Percentiles rank a stretch among this genome's conserved stretches.
Evolutionary conservation across 1,284 basidiomycete species (phyloP).

Genomic region (Inonotus obliquus): DNA sequence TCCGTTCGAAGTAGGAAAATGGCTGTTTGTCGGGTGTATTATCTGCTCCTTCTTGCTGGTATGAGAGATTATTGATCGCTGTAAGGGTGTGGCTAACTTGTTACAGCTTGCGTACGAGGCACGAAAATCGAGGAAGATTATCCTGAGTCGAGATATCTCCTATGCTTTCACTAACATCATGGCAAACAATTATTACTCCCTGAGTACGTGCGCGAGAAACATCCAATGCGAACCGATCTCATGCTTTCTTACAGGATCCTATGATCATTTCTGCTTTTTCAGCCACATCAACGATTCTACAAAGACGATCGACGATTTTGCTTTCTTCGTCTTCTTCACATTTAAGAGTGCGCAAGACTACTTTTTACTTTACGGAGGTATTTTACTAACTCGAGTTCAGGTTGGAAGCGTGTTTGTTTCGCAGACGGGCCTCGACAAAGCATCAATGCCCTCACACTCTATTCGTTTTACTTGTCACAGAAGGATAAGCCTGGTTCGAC

Average conservation of each 20-base stretch:
- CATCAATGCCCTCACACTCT: slow-evolving; percentile 93
- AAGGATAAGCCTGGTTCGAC: slow-evolving; percentile 58
- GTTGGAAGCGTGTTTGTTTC: slow-evolving; percentile 92
- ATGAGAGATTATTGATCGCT: slow-evolving; percentile 25
- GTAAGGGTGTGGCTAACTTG: not conserved
- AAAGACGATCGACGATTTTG: slow-evolving; percentile 95
- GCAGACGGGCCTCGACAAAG: slow-evolving; percentile 97
- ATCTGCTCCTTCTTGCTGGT: slow-evolving; percentile 94
- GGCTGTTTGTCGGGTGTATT: slow-evolving; percentile 98
- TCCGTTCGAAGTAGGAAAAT: slow-evolving; percentile 86
- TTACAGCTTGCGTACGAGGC: slow-evolving; percentile 79
- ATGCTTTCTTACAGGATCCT: slow-evolving; percentile 57
- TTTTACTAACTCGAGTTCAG: slow-evolving; percentile 36
- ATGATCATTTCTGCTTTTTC: slow-evolving; percentile 98
- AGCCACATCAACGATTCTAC: slow-evolving; percentile 94
- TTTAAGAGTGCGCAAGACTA: slow-evolving; percentile 79
- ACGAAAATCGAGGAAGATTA: slow-evolving; percentile 89
- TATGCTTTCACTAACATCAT: slow-evolving; percentile 97
- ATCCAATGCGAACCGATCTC: slow-evolving; percentile 10
- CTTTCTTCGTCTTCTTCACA: slow-evolving; percentile 98
- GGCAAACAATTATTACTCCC: slow-evolving; percentile 93
- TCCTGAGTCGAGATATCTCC: slow-evolving; percentile 92
- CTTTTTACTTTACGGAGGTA: slow-evolving; percentile 14
- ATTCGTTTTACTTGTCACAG: slow-evolving; percentile 84
- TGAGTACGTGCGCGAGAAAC: slow-evolving; percentile 55